Evolutionary conservation across 2,329 filamentous ascomycete species (phyloP).

Genomic region (Diaporthe humulicola): DNA sequence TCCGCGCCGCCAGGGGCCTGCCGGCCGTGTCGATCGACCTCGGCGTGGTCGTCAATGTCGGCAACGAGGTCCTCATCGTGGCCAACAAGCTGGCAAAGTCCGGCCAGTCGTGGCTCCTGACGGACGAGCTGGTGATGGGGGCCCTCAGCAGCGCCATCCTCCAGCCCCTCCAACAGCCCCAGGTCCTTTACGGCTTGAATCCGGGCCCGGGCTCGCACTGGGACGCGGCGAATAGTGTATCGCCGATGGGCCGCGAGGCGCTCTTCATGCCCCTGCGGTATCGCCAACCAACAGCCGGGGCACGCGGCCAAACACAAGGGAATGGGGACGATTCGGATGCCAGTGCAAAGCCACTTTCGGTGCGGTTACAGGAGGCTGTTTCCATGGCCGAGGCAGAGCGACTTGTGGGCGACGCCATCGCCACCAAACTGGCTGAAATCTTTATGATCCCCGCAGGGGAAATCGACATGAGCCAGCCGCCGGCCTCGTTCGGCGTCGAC

Average conservation of each 20-base stretch:
- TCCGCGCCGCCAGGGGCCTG: slow-evolving; percentile 39
- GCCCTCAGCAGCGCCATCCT: background rate
- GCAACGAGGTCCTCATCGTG: slow-evolving; percentile 42
- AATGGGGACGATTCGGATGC: background rate
- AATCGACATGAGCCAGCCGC: slow-evolving; percentile 42
- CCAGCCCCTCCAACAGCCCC: background rate
- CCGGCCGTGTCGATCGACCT: slow-evolving; percentile 44
- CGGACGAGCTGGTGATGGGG: background rate
- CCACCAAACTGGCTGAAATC: slow-evolving; percentile 44
- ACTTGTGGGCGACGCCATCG: slow-evolving; percentile 39
- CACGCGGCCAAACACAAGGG: background rate
- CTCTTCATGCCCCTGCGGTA: slow-evolving; percentile 40
- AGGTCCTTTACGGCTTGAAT: slow-evolving; percentile 44
- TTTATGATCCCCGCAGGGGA: slow-evolving; percentile 44
- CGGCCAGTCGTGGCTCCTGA: background rate
- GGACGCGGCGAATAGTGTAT: slow-evolving; percentile 1
- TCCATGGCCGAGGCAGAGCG: slow-evolving; percentile 36
- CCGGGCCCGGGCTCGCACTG: slow-evolving; percentile 39
- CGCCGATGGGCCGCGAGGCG: slow-evolving; percentile 37
- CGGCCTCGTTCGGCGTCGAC: slow-evolving; percentile 47
- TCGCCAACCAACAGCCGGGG: slow-evolving; percentile 16
- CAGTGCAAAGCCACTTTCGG: background rate
- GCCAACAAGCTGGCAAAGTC: slow-evolving; percentile 7
- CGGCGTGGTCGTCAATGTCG: slow-evolving; percentile 44
- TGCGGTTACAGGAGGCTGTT: background rate